Evolutionary conservation across 1,284 basidiomycete species (phyloP).

Genomic region (Pulchroboletus neoregius): DNA sequence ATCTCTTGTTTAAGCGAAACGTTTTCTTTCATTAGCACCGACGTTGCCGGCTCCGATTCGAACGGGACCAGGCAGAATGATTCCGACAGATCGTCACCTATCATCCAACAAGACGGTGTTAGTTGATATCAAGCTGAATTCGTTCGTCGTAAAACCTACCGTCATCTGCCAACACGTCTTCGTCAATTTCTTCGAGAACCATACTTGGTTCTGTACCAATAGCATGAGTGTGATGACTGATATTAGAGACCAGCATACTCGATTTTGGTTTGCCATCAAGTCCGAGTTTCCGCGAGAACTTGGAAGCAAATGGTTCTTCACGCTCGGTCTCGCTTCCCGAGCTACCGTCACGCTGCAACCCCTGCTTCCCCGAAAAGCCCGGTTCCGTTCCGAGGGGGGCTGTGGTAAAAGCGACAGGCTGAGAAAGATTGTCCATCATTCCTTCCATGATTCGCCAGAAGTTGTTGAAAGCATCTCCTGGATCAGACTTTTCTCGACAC

Average conservation of each 20-base stretch:
- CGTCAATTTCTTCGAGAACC: slow-evolving; percentile 29
- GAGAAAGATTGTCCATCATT: slow-evolving; percentile 75
- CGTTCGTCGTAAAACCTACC: slow-evolving; percentile 27
- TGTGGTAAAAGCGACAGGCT: slow-evolving; percentile 81
- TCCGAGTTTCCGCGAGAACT: slow-evolving; percentile 41
- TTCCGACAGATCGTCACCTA: slow-evolving; percentile 66
- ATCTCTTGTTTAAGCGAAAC: slow-evolving; percentile 54
- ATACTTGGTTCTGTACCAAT: slow-evolving; percentile 18
- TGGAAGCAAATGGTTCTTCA: slow-evolving; percentile 55
- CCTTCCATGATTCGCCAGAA: slow-evolving; percentile 84
- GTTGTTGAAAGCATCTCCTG: slow-evolving; percentile 76
- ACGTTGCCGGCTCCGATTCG: slow-evolving; percentile 46
- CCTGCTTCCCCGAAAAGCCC: slow-evolving; percentile 24
- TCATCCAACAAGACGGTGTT: not conserved
- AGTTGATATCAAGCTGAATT: not conserved
- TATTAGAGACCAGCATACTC: slow-evolving; percentile 15
- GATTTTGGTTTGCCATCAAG: slow-evolving; percentile 19
- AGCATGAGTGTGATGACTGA: slow-evolving; percentile 12
- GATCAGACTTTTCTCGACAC: slow-evolving; percentile 51
- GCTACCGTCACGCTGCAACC: slow-evolving; percentile 43
- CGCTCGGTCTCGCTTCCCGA: slow-evolving; percentile 60
- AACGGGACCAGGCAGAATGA: slow-evolving; percentile 73
- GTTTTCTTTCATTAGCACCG: slow-evolving; percentile 64
- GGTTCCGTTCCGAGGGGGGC: slow-evolving; percentile 57
- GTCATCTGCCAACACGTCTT: slow-evolving; percentile 38